A percentile compares a stretch with the other conserved stretches of the same genome.
These are phyloP conservation scores for Mycena kentingensis DNA, from an alignment of 768 basidiomycete species.

Conservation along the genomic window DNA sequence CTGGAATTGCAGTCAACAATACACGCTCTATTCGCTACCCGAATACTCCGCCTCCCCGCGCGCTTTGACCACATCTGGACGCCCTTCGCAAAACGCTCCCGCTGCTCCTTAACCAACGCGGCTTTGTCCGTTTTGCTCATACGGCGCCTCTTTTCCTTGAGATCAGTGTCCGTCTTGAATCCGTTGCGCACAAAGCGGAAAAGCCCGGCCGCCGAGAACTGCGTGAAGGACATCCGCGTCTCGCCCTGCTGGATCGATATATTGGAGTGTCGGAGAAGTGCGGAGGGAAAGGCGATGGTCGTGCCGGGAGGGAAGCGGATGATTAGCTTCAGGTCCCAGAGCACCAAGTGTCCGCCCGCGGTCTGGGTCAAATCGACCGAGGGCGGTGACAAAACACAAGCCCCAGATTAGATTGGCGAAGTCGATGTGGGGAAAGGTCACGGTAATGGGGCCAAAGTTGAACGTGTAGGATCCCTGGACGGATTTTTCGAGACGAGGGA, in stretches of 20 bases:
- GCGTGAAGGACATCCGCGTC: constrained; percentile 19
- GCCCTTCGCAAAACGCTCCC: background rate
- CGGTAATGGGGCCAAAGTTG: constrained; percentile 30
- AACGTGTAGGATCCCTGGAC: constrained; percentile 29
- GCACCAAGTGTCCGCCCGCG: constrained; percentile 27
- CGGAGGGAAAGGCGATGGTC: constrained; percentile 27
- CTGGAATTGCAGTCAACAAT: too few relatives aligned
- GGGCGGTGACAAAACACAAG: constrained; percentile 29
- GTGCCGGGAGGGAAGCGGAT: constrained; percentile 28
- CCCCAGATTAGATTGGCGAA: constrained; percentile 28
- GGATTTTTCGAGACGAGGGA: background rate
- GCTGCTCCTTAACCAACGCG: background rate
- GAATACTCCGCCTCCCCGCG: too few relatives aligned
- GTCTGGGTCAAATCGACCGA: constrained; percentile 26
- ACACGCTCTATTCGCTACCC: too few relatives aligned
- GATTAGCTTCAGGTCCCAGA: constrained; percentile 24
- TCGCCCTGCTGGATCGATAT: background rate
- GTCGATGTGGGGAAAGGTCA: constrained; percentile 26
- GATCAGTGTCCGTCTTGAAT: background rate
- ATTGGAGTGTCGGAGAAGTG: constrained; percentile 16
- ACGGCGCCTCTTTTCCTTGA: background rate
- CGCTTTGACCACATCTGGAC: background rate
- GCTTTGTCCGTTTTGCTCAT: background rate
- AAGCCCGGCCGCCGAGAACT: constrained; percentile 22
- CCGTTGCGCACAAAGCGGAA: constrained; percentile 23